Percentiles rank a stretch among this genome's conserved stretches.
Evolutionary conservation across 331 rosid genomes (phyloP).

Genomic region (Saraca asoca): DNA sequence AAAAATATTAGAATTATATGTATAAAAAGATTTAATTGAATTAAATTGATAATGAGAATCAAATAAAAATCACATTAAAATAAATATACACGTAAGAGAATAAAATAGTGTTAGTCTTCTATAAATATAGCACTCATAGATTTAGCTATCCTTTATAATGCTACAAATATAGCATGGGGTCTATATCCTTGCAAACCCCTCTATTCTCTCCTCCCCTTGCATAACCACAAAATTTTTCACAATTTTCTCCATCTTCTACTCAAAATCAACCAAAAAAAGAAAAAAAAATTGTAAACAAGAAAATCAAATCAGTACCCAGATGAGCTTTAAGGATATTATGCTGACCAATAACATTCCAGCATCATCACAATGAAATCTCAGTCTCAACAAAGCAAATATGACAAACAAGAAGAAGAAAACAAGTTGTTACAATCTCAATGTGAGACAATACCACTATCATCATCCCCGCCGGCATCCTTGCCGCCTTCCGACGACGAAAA

Average conservation of each 20-base stretch:
- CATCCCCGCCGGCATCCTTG: not conserved
- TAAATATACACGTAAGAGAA: no score
- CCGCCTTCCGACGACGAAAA: not conserved
- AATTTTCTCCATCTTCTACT: constrained; percentile 36
- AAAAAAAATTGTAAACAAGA: not conserved
- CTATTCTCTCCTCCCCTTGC: constrained; percentile 31
- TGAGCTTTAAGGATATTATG: not conserved
- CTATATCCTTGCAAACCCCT: constrained; percentile 14
- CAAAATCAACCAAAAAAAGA: no score
- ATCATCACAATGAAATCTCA: constrained; percentile 32
- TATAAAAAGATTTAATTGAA: no score
- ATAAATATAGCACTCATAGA: constrained; percentile 13
- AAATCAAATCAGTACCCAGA: no score
- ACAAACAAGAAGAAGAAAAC: constrained; percentile 33
- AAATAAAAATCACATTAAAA: no score
- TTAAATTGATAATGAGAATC: no score
- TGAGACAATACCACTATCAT: constrained; percentile 40
- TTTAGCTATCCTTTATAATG: not conserved
- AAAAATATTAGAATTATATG: no score
- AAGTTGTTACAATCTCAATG: constrained; percentile 26
- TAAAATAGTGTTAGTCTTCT: no score
- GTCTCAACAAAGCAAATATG: not conserved
- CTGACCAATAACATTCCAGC: not conserved
- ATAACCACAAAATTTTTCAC: constrained; percentile 28
- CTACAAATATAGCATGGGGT: constrained; percentile 40